Conservation (phyloP, 2,329 filamentous ascomycete species). For the Thelonectria blattea region DNA sequence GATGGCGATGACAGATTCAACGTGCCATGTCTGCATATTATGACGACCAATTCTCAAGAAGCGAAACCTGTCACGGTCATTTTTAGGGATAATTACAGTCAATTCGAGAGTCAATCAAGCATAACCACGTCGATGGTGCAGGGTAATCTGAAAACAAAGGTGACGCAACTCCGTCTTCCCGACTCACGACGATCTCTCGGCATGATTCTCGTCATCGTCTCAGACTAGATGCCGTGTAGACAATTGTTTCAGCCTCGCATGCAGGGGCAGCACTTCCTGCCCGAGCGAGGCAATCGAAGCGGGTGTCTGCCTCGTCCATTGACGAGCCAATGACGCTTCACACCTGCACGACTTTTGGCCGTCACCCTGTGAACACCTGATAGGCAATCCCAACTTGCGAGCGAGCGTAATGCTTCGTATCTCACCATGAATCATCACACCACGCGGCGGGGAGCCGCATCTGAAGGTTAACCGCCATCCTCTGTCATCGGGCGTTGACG, state of each 20-base stretch:
- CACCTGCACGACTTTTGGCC: neutral
- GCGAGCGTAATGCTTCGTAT: neutral
- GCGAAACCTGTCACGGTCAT: neutral
- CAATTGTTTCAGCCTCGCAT: conserved; percentile 17
- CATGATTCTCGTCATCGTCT: neutral
- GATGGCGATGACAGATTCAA: neutral
- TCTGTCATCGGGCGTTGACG: neutral
- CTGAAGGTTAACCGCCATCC: neutral
- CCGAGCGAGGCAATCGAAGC: neutral
- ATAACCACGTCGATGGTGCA: neutral
- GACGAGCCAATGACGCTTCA: neutral
- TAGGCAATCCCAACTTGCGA: neutral
- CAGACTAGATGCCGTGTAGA: conserved; percentile 2
- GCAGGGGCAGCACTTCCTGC: conserved; percentile 12
- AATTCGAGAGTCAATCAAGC: neutral
- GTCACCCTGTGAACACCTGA: neutral
- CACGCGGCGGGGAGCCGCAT: neutral
- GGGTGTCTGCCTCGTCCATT: neutral
- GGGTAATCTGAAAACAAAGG: neutral
- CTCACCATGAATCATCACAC: neutral
- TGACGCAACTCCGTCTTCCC: neutral
- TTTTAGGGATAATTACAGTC: neutral
- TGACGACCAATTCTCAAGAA: neutral
- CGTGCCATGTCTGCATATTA: neutral
- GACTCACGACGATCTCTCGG: conserved; percentile 1